Conservation (phyloP, 2,329 filamentous ascomycete genomes). For the Pseudonectria buxi region DNA sequence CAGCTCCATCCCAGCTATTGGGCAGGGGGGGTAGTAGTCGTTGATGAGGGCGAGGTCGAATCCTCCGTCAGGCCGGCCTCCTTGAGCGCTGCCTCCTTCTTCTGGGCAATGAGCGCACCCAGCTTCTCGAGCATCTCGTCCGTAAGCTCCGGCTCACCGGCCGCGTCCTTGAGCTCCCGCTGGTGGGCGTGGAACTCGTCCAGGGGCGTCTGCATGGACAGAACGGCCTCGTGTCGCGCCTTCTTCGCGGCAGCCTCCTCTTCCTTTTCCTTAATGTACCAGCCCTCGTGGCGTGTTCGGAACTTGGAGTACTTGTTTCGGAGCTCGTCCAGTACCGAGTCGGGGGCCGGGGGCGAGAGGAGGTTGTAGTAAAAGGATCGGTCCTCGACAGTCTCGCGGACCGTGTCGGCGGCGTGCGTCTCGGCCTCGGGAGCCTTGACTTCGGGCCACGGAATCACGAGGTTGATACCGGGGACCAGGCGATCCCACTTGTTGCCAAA, state of each 20-base stretch:
- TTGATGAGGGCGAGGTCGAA: conserved; percentile 12
- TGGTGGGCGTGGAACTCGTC: conserved; percentile 53
- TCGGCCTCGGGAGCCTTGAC: conserved; percentile 41
- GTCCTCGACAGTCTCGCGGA: conserved; percentile 67
- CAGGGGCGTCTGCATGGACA: conserved; percentile 47
- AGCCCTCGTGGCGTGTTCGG: conserved; percentile 70
- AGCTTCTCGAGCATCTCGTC: conserved; percentile 56
- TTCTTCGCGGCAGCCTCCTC: conserved; percentile 46
- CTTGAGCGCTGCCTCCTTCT: conserved; percentile 37
- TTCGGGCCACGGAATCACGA: conserved; percentile 71
- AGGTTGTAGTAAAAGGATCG: conserved; percentile 74
- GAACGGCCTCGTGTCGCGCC: conserved; percentile 22
- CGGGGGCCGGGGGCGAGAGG: conserved; percentile 70
- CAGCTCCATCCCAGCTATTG: conserved; percentile 10
- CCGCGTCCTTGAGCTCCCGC: conserved; percentile 42
- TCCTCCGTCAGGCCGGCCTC: conserved; percentile 31
- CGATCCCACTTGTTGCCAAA: conserved; percentile 41
- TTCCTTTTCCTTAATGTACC: conserved; percentile 61
- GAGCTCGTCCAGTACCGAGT: conserved; percentile 74
- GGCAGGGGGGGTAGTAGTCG: conserved; percentile 10
- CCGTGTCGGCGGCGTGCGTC: conserved; percentile 62
- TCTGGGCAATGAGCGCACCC: conserved; percentile 53
- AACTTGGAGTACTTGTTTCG: conserved; percentile 76
- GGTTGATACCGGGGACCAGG: conserved; percentile 64
- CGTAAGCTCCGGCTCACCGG: conserved; percentile 50